Base-by-base conservation (phyloP, 1,284 basidiomycete species). In the Xerocomus amazonicus region DNA sequence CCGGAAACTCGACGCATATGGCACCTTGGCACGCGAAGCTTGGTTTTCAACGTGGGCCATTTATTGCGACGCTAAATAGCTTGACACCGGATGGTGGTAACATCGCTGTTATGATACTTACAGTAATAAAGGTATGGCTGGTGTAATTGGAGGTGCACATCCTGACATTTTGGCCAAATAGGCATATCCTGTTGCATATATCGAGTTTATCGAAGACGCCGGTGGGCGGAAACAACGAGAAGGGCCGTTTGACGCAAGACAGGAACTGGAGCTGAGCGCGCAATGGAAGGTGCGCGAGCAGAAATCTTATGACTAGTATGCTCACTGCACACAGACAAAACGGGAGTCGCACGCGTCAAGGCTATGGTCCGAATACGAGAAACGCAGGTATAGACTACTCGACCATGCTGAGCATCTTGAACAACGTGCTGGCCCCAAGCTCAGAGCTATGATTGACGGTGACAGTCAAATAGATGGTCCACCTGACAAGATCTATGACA, bases 11-110 rank as follows among this genome's bases (percentile, higher is more conserved):
- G 1, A 85, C 89, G 0, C 86, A 89, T 56, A 75, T 96, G 33
- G 90, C 87, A 2, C 79, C 80, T 0, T 99, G 96, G 96, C 82
- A 97, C 61, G 76, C 86, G 2, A 88, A 85, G 54, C 77, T 99
- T 1, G 96, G 96, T 4, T 90, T 92, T 58, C 76, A 79, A 48
- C 66, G 63, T 27, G 68, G 71, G 2, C 80, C 80, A 1, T 90
- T 81, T 60, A 73, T 92, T 27, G 81, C 92, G 0, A 88, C 87
- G 1, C 68, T 98, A 52, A 79, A 85, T 45, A 92, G 88, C 57
- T 70, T 99, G 42, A 85, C 84, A 0, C 67, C 83, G 0, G 91
- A 96, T 56, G 96, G 96, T 0, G 97, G 96, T 0, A 52, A 75
- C 4, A 79, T 97, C 0, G 74, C 87, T 3, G 73, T 85, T 9